A percentile compares a stretch with the other conserved stretches of the same genome.
These are phyloP conservation scores for Brassica incana DNA, from an alignment of 345 rosid species.

Conservation along the genomic window DNA sequence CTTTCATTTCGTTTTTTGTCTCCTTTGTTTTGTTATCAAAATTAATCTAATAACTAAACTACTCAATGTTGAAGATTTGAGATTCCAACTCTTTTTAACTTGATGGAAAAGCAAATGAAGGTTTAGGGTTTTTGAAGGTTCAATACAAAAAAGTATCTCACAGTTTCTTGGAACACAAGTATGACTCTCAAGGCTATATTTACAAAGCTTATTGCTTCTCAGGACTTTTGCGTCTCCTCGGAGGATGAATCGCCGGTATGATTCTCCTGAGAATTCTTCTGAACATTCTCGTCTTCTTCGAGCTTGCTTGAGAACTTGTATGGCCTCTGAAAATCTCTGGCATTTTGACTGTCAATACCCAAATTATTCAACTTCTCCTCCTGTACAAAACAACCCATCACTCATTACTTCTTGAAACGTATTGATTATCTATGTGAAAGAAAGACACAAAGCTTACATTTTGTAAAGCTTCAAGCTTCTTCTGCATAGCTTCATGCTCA, in stretches of 20 bases:
- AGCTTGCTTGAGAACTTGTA: conserved; percentile 56
- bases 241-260: conserved; percentile 46
- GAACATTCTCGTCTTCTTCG: conserved; percentile 39
- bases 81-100: neutral
- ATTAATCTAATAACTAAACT: conserved; percentile 28
- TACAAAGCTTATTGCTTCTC: conserved; percentile 25
- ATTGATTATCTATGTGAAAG: neutral
- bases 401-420: neutral
- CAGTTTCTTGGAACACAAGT: conserved; percentile 26
- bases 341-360: conserved; percentile 61
- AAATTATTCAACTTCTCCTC: conserved; percentile 78
- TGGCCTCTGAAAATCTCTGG: conserved; percentile 74
- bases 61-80: conserved; percentile 3
- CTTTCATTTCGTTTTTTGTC: conserved; percentile 17
- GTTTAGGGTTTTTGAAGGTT: neutral
- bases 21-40: neutral
- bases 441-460: conserved; percentile 43
- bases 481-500: conserved; percentile 92
- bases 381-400: conserved; percentile 44
- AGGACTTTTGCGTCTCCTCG: conserved; percentile 57
- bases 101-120: neutral
- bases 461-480: conserved; percentile 81
- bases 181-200: conserved; percentile 21
- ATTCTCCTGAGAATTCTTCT: conserved; percentile 44
- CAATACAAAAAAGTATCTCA: conserved; percentile 11